Base-by-base conservation (phyloP, 2,329 filamentous ascomycete genomes). In the Aquanectria penicillioides region DNA sequence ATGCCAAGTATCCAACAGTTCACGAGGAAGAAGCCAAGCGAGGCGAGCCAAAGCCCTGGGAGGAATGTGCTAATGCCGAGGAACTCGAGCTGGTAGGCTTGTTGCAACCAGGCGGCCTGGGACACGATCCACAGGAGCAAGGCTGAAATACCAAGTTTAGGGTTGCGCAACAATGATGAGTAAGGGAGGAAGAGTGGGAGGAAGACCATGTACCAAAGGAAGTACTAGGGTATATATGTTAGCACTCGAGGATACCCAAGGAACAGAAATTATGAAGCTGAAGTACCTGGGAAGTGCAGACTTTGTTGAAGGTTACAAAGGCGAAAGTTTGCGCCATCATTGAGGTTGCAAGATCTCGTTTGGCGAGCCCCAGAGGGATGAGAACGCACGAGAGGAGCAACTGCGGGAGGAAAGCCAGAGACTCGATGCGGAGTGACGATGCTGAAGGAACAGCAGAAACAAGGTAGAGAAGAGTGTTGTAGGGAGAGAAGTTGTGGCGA, bases 251-350 rank as follows among this genome's bases (percentile, higher is more conserved):
- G 12, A 38, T 31, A 9, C 10, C n/a, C 29, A 33, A 31, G 7
- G 4, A 11, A 17, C 36, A 17, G n/a, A n/a, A n/a, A n/a, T n/a
- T n/a, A n/a, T 15, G 29, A 53, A 15, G 20, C 0, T 17, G 37
- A 72, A 83, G 63, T 84, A 95, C 93, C 85, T 98, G 94, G 71
- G 93, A 97, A 3, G 95, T 99, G 83, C 94, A 98, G 62, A 99
- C 95, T 80, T 99, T 99, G 80, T 99, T 99, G 69, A 98, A 98
- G 0, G 93, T 89, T 4, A 98, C 95, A 76, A 99, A 99, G 0
- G 94, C 92, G 77, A 97, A 97, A 0, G 95, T 98, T 77, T 99
- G 95, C 4, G 92, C 93, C 61, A 98, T 85, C 91, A 98, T 94
- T 5, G 92, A 89, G 0, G 88, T 86, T 1, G 94, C 84, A 0